phyloP scores from a whole-genome alignment of 345 rosid genomes.

The Citrus cavaleriei region DNA sequence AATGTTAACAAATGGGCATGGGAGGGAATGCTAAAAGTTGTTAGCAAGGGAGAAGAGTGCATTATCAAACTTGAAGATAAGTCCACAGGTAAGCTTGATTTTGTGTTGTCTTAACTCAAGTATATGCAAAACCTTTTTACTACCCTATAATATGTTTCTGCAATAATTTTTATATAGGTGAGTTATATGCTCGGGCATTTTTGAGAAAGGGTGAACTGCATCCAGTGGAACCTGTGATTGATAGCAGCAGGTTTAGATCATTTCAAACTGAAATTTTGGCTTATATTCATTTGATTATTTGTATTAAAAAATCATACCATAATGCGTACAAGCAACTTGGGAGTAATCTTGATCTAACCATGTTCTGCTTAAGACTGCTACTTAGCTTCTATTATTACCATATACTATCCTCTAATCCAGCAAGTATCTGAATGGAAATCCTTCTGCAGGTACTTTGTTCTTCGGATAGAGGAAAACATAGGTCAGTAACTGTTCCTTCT shows the following conservation, averaged over 20 bases:
- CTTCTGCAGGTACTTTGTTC: conserved; percentile 95
- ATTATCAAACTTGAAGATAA: conserved; percentile 94
- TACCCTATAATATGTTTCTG: not conserved
- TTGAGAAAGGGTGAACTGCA: conserved; percentile 87
- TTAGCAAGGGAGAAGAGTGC: conserved; percentile 96
- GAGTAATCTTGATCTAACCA: conserved; percentile 2
- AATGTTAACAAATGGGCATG: conserved; percentile 98
- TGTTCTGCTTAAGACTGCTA: not conserved
- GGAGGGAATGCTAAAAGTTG: conserved; percentile 86
- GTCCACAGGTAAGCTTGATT: conserved; percentile 46
- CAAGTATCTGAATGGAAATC: conserved; percentile 10
- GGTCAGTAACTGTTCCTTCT: conserved; percentile 46
- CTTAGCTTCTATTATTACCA: not conserved
- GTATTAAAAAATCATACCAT: not conserved
- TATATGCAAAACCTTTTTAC: not conserved
- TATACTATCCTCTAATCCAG: not conserved
- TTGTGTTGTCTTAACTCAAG: conserved; percentile 13
- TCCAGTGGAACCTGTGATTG: conserved; percentile 97
- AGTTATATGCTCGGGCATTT: conserved; percentile 92
- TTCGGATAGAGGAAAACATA: conserved; percentile 93
- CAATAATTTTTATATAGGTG: conserved; percentile 41
- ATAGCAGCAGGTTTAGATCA: conserved; percentile 84
- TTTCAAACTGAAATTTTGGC: conserved; percentile 19
- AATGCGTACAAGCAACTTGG: not conserved
- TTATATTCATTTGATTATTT: not conserved